These are phyloP conservation scores for Dendrobium nobile DNA, from an alignment of 106 monocot species.

Conservation along the genomic window DNA sequence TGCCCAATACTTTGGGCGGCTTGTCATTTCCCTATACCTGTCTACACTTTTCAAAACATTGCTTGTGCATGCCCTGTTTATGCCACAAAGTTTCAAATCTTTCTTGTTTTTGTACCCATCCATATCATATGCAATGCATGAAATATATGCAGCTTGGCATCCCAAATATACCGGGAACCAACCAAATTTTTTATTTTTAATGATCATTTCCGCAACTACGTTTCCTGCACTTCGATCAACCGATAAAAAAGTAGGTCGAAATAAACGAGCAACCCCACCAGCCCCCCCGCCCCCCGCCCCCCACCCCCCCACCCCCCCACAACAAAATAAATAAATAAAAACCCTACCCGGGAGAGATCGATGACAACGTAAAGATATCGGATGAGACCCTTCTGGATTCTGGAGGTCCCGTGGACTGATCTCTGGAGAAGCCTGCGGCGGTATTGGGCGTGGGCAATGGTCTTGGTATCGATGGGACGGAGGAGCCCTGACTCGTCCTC, in stretches of 20 bases:
- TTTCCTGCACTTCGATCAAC: background rate
- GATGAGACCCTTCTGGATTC: constrained; percentile 96
- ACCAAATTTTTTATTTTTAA: background rate
- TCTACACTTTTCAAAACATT: too few relatives aligned
- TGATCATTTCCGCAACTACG: background rate
- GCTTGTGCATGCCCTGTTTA: too few relatives aligned
- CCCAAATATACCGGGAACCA: background rate
- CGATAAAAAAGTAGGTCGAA: too few relatives aligned
- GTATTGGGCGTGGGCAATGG: constrained; percentile 82
- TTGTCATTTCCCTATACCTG: too few relatives aligned
- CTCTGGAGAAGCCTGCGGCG: constrained; percentile 68
- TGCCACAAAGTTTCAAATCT: too few relatives aligned
- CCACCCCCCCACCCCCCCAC: too few relatives aligned
- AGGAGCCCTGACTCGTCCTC: constrained; percentile 96
- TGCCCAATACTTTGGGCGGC: too few relatives aligned
- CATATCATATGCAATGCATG: too few relatives aligned
- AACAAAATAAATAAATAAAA: background rate
- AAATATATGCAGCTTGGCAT: background rate
- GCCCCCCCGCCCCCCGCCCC: too few relatives aligned
- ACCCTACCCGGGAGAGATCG: constrained; percentile 75
- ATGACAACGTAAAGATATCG: constrained; percentile 81
- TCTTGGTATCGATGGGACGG: constrained; percentile 61
- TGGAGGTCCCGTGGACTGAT: constrained; percentile 25
- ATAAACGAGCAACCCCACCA: background rate
- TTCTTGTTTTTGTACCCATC: too few relatives aligned